Conservation (phyloP, 768 basidiomycete genomes). For the Pholiota molesta region DNA sequence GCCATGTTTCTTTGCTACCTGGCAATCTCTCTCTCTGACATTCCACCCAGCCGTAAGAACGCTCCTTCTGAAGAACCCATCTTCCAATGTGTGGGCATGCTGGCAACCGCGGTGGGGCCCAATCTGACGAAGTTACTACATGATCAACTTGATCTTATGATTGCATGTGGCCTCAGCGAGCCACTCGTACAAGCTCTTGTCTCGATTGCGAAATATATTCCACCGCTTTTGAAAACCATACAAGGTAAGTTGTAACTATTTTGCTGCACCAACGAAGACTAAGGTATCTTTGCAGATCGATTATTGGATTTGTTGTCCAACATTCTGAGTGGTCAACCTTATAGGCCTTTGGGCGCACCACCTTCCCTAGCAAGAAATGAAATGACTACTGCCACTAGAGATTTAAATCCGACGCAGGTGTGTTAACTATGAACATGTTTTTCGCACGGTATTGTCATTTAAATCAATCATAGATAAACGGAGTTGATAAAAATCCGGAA, state of each 20-base stretch:
- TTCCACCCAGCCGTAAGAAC: slow-evolving; percentile 69
- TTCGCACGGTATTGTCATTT: slow-evolving; percentile 3
- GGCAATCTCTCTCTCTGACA: not conserved
- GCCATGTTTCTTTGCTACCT: not conserved
- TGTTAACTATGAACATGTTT: not conserved
- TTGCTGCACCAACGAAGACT: not conserved
- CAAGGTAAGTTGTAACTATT: slow-evolving; percentile 65
- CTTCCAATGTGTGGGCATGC: slow-evolving; percentile 97
- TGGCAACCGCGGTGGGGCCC: slow-evolving; percentile 92
- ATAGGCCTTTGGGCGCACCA: slow-evolving; percentile 89
- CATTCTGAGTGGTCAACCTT: slow-evolving; percentile 81
- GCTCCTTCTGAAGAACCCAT: slow-evolving; percentile 93
- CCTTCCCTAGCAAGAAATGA: slow-evolving; percentile 59
- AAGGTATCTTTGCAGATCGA: slow-evolving; percentile 59
- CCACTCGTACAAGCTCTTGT: slow-evolving; percentile 83
- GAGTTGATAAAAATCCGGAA: slow-evolving; percentile 66
- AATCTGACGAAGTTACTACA: slow-evolving; percentile 95
- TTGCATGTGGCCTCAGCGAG: slow-evolving; percentile 91
- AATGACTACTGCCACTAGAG: slow-evolving; percentile 47
- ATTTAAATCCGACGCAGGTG: slow-evolving; percentile 54
- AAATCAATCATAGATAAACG: slow-evolving; percentile 44
- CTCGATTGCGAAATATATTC: slow-evolving; percentile 85
- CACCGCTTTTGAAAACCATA: slow-evolving; percentile 87
- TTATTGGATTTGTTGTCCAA: slow-evolving; percentile 83
- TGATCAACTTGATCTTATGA: slow-evolving; percentile 96